Base-by-base conservation (phyloP, 2,329 filamentous ascomycete genomes). In the Beauveria pseudobassiana region DNA sequence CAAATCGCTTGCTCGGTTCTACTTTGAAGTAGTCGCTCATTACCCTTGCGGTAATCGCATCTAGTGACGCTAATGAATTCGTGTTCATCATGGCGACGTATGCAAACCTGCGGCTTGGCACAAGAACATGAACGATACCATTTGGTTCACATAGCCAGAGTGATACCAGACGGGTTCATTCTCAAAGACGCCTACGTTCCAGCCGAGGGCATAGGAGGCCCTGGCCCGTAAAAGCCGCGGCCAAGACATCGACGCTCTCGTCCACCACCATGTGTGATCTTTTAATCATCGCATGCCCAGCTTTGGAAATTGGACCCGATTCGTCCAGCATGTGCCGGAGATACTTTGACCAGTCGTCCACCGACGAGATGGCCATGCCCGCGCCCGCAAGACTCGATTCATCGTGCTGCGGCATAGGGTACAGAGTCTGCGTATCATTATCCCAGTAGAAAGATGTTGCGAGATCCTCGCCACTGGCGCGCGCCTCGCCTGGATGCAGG, bases 301-400 rank as follows among this genome's bases (percentile, higher is more conserved):
- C 63, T 22, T 64, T 66, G 1, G 71, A 73, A 0, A 73, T 60
- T 0, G 70, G 71, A 0, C 64, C 67, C 0, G 65, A 63, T 55
- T 70, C 71, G 3, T 63, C 49, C 43, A 74, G 70, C 72, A 74
- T 74, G 40, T 67, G 63, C 24, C 67, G 69, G 20, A 74, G 67
- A 50, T 71, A 74, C 51, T 67, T 69, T 7, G 74, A 70, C 65
- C 76, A 78, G 62, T 78, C 76, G 0, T 68, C 40, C 5, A 77
- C 74, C 28, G 70, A 75, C 0, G 71, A 76, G 42, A 77, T 71
- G 24, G 80, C 72, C 18, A 72, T 73, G 0, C 80, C 80, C 0
- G 78, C 78, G 1, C 78, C 79, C 42, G 74, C 73, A 5, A 68
- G 70, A 51, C 69, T 70, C 1, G 69, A 67, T 2, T 68, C 65